A percentile compares a stretch with the other conserved stretches of the same genome.
These are phyloP conservation scores for Antrodiella citrinella DNA, from an alignment of 768 basidiomycete species.

Conservation along the genomic window DNA sequence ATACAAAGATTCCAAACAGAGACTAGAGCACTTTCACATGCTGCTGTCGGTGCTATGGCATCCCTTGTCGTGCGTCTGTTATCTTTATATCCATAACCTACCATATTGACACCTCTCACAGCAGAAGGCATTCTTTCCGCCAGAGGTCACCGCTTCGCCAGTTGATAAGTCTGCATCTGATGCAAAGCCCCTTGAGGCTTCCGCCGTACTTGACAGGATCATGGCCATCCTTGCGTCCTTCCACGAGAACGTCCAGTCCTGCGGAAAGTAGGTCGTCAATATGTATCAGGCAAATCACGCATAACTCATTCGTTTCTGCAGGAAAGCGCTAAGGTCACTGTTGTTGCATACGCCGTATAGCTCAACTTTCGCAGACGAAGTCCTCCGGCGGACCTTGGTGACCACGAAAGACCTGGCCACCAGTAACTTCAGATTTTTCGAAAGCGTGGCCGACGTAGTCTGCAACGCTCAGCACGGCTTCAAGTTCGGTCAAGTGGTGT, in stretches of 20 bases:
- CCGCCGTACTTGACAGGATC: constrained; percentile 53
- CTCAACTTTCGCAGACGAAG: constrained; percentile 50
- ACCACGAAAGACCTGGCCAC: constrained; percentile 42
- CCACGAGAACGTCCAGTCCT: constrained; percentile 39
- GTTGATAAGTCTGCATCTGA: constrained; percentile 47
- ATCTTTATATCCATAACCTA: not conserved
- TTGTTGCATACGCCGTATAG: constrained; percentile 52
- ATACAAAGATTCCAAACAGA: constrained; percentile 62
- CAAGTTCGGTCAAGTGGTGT: constrained; percentile 66
- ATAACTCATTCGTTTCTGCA: no score
- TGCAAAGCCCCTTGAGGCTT: constrained; percentile 44
- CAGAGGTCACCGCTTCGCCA: constrained; percentile 46
- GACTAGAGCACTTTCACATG: constrained; percentile 63
- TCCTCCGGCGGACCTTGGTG: constrained; percentile 64
- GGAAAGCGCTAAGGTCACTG: constrained; percentile 70
- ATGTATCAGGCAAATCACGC: constrained; percentile 3
- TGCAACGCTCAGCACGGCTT: constrained; percentile 49
- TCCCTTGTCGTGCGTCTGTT: constrained; percentile 71
- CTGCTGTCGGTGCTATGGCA: constrained; percentile 83
- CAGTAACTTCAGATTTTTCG: constrained; percentile 64
- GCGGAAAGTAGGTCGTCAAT: constrained; percentile 64
- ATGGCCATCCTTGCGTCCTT: constrained; percentile 60
- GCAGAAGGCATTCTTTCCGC: constrained; percentile 74
- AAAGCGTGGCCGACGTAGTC: constrained; percentile 66
- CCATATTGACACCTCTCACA: constrained; percentile 21